phyloP scores from a whole-genome alignment of 2,329 filamentous ascomycete species.

The Colletotrichum chlorophyti region DNA sequence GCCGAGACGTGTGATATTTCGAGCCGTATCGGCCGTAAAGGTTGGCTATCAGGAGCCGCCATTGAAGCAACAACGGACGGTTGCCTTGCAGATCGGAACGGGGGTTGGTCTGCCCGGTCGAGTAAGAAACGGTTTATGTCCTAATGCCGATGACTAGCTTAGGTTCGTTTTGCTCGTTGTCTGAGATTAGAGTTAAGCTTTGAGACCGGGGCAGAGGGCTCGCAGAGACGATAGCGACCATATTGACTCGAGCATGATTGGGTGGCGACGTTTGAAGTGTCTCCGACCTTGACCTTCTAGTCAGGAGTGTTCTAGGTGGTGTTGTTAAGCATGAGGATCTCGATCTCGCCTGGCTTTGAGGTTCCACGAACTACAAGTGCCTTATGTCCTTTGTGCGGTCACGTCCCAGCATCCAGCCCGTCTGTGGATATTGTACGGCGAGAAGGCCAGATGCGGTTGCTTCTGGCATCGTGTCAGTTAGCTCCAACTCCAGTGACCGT shows the following conservation, averaged over 20 bases:
- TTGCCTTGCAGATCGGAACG: slow-evolving; percentile 18
- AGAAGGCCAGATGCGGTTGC: too few species aligned
- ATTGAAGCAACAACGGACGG: too few species aligned
- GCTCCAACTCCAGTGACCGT: background rate
- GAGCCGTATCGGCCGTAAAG: slow-evolving; percentile 6
- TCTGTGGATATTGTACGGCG: background rate
- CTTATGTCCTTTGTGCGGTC: background rate
- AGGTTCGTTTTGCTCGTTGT: background rate
- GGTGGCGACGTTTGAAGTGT: background rate
- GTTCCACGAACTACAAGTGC: too few species aligned
- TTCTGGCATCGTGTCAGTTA: background rate
- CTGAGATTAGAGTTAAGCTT: slow-evolving; percentile 19
- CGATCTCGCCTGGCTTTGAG: background rate
- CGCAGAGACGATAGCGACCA: background rate
- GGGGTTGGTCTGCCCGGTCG: slow-evolving; percentile 1
- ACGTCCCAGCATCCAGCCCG: too few species aligned
- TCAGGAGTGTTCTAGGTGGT: slow-evolving; percentile 4
- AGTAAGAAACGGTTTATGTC: slow-evolving; percentile 7
- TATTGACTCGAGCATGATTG: slow-evolving; percentile 7
- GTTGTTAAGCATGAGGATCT: background rate
- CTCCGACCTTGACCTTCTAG: background rate
- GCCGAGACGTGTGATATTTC: slow-evolving; percentile 12
- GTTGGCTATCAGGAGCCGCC: too few species aligned
- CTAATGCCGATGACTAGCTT: slow-evolving; percentile 8
- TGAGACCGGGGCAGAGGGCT: slow-evolving; percentile 1